Base-by-base conservation (phyloP, 2,329 filamentous ascomycete species). In the Knufia fluminis region DNA sequence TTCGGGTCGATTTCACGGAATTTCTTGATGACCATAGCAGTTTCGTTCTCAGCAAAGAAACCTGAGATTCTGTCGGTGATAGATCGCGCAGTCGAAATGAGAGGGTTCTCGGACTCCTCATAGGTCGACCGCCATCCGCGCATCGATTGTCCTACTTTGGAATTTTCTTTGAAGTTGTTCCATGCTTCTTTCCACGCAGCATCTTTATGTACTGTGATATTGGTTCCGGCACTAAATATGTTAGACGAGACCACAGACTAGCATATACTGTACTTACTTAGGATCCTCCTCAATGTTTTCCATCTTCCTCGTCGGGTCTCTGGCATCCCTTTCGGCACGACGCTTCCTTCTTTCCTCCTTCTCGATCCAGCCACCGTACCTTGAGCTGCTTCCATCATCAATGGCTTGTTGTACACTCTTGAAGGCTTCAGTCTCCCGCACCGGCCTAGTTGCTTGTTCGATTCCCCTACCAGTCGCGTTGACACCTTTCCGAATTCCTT, bases 31-130 rank as follows among this genome's bases (percentile, higher is more conserved):
- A 98, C 92, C 78, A 84, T 85, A 24, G 92, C 92, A 0, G 89
- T 96, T 72, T 98, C 92, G 67, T 97, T 98, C 68, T 98, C 92
- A 54, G 92, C 92, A 59, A 98, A 98, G 72, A 96, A 98, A 23
- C 92, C 89, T 41, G 86, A 88, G 33, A 98, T 82, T 51, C 85
- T 81, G 67, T 98, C 92, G 26, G 90, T 91, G 59, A 98, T 95
- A 66, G 87, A 89, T 64, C 92, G 85, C 1, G 90, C 92, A 0
- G 91, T 97, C 41, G 83, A 86, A 56, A 98, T 87, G 38, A 98
- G 76, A 4, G 92, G 91, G 67, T 98, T 98, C 64, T 98, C 92
- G 9, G 92, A 97, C 70, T 98, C 92, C 58, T 94, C 85, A 71
- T 97, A 97, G 50, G 83, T 82, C 50, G 79, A 81, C 69, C 91